phyloP scores from a whole-genome alignment of 1,284 basidiomycete species.

The Marasmius fiardii region DNA sequence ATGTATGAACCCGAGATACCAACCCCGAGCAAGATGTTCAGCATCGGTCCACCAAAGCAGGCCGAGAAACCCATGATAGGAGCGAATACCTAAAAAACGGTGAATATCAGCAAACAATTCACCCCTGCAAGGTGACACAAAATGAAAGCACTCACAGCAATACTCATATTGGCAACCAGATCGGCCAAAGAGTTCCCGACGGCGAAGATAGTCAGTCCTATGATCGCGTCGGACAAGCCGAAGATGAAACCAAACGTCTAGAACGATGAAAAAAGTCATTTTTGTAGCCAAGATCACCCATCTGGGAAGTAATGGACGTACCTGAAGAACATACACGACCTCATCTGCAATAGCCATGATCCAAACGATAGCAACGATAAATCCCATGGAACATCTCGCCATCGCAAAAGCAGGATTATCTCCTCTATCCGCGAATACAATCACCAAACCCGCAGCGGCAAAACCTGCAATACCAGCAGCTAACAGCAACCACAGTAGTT shows the following conservation, averaged over 20 bases:
- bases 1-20: conserved; percentile 79
- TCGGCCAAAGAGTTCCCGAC: conserved; percentile 96
- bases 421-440: conserved; percentile 62
- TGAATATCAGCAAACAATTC: too few relatives aligned
- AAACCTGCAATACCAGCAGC: conserved; percentile 55
- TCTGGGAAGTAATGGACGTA: conserved; percentile 32
- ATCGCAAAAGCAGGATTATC: conserved; percentile 58
- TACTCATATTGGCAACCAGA: conserved; percentile 94
- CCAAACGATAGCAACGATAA: conserved; percentile 88
- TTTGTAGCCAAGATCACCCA: not conserved
- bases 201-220: conserved; percentile 95
- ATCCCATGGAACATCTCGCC: conserved; percentile 85
- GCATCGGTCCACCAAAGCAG: conserved; percentile 94
- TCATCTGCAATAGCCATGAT: conserved; percentile 96
- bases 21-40: conserved; percentile 92
- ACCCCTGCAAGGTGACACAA: not conserved
- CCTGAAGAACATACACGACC: conserved; percentile 85
- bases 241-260: conserved; percentile 92
- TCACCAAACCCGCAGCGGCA: conserved; percentile 50
- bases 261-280: conserved; percentile 11
- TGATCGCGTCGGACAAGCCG: conserved; percentile 95
- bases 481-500: conserved; percentile 54
- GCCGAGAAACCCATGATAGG: conserved; percentile 91
- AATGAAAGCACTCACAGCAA: conserved; percentile 54
- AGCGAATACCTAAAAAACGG: conserved; percentile 80